A percentile compares a stretch with the other conserved stretches of the same genome.
These are phyloP conservation scores for Macadamia tetraphylla DNA, from an alignment of 164 flowering plant species.

Conservation along the genomic window DNA sequence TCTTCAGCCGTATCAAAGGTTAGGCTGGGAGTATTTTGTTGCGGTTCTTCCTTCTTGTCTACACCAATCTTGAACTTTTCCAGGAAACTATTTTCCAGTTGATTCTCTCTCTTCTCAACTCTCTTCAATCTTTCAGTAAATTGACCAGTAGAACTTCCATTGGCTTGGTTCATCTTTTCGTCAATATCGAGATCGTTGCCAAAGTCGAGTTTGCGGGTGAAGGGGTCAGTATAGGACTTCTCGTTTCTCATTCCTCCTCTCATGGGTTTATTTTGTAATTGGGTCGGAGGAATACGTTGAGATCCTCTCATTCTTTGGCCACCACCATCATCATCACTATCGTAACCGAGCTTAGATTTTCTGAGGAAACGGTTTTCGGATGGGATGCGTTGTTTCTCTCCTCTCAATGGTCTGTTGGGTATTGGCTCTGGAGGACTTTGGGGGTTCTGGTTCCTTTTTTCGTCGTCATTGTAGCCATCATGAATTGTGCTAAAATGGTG, in stretches of 20 bases:
- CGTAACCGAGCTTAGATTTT: constrained; percentile 1
- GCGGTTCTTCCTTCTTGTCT: constrained; percentile 15
- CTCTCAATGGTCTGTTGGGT: constrained; percentile 51
- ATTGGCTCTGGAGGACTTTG: constrained; percentile 33
- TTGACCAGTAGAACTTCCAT: constrained; percentile 8
- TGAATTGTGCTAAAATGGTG: constrained; percentile 22
- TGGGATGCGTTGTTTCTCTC: constrained; percentile 15
- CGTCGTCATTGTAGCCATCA: constrained; percentile 4
- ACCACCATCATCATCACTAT: background rate
- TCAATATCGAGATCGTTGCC: constrained; percentile 2
- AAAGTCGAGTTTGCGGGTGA: background rate
- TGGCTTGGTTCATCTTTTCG: background rate
- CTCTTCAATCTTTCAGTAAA: constrained; percentile 6
- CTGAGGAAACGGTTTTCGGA: constrained; percentile 1
- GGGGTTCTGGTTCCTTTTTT: constrained; percentile 4
- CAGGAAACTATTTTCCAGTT: constrained; percentile 30
- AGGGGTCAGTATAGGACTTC: background rate
- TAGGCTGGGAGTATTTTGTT: background rate
- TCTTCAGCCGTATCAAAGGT: background rate
- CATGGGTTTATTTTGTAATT: constrained; percentile 7
- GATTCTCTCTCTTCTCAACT: constrained; percentile 3
- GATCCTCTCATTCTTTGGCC: background rate
- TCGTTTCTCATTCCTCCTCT: constrained; percentile 10
- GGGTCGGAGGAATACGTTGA: constrained; percentile 3
- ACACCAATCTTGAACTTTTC: constrained; percentile 44